phyloP scores from a whole-genome alignment of 371 early-diverging fungal species.

The Coemansia sp. region DNA sequence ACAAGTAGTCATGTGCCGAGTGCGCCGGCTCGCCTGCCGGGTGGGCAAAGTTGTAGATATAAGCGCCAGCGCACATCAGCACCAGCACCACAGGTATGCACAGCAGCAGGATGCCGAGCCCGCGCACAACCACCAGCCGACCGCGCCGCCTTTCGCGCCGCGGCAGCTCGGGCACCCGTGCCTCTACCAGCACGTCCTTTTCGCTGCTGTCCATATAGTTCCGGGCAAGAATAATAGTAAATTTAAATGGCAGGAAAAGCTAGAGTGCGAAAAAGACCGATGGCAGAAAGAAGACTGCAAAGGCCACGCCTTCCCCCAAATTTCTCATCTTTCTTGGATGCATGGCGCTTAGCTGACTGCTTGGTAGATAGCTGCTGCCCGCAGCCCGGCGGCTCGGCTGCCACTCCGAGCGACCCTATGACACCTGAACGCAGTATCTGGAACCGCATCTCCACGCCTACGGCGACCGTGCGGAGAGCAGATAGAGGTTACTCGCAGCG shows the following conservation, averaged over 20 bases:
- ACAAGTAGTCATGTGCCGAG: slow-evolving; percentile 21
- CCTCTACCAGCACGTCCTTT: slow-evolving; percentile 11
- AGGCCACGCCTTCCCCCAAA: too few species aligned
- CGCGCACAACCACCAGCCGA: slow-evolving; percentile 15
- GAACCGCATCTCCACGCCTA: not conserved
- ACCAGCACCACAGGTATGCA: slow-evolving; percentile 20
- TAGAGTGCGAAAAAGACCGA: not conserved
- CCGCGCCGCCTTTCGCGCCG: not conserved
- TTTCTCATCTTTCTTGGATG: not conserved
- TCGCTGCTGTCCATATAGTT: slow-evolving; percentile 14
- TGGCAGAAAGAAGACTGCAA: not conserved
- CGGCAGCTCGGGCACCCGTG: not conserved
- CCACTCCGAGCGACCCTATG: not conserved
- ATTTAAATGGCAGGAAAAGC: not conserved
- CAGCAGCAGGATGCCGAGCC: slow-evolving; percentile 24
- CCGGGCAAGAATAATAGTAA: not conserved
- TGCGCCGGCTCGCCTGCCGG: slow-evolving; percentile 6
- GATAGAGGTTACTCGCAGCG: too few species aligned
- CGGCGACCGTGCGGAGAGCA: too few species aligned
- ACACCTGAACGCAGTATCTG: not conserved
- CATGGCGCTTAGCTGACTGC: not conserved
- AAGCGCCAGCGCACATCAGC: slow-evolving; percentile 20
- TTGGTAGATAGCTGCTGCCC: not conserved
- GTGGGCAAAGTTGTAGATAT: slow-evolving; percentile 19
- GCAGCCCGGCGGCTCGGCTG: not conserved